A percentile compares a stretch with the other conserved stretches of the same genome.
Evolutionary conservation across 805 yeast species (phyloP).

Genomic region (Cyberlindnera euphorbiiphila): DNA sequence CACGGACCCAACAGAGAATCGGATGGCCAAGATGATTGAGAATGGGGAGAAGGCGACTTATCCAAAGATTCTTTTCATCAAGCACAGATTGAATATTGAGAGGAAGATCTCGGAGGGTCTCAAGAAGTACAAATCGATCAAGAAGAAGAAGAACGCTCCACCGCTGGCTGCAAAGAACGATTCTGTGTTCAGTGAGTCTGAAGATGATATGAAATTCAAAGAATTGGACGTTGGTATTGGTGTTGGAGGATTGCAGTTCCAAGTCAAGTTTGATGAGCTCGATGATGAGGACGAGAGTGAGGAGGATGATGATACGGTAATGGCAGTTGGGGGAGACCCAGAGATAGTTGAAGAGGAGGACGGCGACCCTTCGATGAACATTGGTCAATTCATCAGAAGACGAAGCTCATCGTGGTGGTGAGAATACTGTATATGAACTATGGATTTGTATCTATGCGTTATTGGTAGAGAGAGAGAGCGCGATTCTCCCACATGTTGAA

Average conservation of each 20-base stretch:
- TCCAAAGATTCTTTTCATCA: constrained; percentile 63
- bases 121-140: constrained; percentile 23
- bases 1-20: constrained; percentile 62
- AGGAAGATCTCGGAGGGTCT: constrained; percentile 55
- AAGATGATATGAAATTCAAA: constrained; percentile 7
- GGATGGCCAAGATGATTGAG: constrained; percentile 49
- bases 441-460: no score
- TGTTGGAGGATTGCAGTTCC: constrained; percentile 14
- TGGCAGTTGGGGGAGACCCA: constrained; percentile 15
- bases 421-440: no score
- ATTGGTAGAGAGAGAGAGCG: no score
- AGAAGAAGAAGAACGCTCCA: neutral
- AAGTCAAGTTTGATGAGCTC: constrained; percentile 14
- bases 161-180: neutral
- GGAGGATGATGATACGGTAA: constrained; percentile 12
- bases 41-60: constrained; percentile 64
- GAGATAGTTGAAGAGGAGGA: constrained; percentile 1
- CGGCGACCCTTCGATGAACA: no score
- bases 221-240: constrained; percentile 2
- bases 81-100: constrained; percentile 63
- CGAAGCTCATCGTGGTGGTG: constrained; percentile 8
- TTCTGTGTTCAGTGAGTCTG: constrained; percentile 10
- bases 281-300: constrained; percentile 12
- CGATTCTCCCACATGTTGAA: no score
- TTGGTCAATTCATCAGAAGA: constrained; percentile 3